A percentile compares a stretch with the other conserved stretches of the same genome.
Evolutionary conservation across 495 filamentous ascomycete species (phyloP).

Genomic region (Pyrenula massariospora): DNA sequence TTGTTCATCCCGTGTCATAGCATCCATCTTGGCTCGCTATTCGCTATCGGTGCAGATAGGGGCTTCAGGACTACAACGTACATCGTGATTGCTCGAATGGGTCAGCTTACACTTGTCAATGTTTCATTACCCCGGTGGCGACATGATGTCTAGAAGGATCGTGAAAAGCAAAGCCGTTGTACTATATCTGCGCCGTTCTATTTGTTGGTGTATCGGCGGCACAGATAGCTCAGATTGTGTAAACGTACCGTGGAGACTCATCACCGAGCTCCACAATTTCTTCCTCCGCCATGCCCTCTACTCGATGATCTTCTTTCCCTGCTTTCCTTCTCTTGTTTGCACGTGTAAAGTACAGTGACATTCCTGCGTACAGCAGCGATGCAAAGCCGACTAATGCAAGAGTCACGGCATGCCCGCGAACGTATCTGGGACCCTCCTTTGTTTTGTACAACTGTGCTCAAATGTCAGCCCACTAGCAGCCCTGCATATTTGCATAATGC

Average conservation of each 20-base stretch:
- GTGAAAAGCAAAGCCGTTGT: too few species aligned
- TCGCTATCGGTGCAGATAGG: neutral
- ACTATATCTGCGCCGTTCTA: too few species aligned
- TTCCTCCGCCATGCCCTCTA: slow-evolving; percentile 46
- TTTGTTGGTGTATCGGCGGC: too few species aligned
- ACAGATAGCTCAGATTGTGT: slow-evolving; percentile 32
- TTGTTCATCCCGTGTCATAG: neutral
- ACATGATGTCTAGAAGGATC: neutral
- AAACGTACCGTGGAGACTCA: slow-evolving; percentile 48
- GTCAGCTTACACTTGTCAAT: neutral
- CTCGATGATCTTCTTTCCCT: slow-evolving; percentile 39
- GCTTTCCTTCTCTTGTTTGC: slow-evolving; percentile 43
- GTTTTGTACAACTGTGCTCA: slow-evolving; percentile 20
- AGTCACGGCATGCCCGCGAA: slow-evolving; percentile 42
- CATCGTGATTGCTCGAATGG: neutral
- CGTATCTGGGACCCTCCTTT: slow-evolving; percentile 31
- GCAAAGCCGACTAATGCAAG: slow-evolving; percentile 39
- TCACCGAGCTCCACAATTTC: slow-evolving; percentile 62
- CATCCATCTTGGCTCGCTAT: neutral
- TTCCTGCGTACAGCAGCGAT: slow-evolving; percentile 29
- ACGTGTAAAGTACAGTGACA: slow-evolving; percentile 42
- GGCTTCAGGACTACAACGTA: neutral
- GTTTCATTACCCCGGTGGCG: neutral
- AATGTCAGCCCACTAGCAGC: neutral
- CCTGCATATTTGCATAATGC: neutral